Percentiles rank a stretch among this genome's conserved stretches.
These are phyloP conservation scores for Fusarium sp. DNA, from an alignment of 2,329 filamentous ascomycete species.

Conservation along the genomic window DNA sequence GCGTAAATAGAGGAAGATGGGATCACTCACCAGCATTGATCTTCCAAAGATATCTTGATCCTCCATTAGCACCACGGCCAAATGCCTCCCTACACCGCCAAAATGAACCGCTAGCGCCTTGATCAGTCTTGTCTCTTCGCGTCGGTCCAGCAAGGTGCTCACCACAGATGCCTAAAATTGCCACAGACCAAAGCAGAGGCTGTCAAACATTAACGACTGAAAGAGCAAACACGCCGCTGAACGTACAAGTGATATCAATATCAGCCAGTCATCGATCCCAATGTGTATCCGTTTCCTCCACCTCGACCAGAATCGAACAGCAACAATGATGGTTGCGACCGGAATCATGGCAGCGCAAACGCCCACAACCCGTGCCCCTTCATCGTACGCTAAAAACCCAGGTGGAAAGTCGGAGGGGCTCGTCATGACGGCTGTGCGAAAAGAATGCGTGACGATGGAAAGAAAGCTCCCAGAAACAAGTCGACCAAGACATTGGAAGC, in stretches of 20 bases:
- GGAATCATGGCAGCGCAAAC: not conserved
- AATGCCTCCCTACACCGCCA: constrained; percentile 1
- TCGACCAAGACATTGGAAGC: not conserved
- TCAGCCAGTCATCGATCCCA: constrained; percentile 1
- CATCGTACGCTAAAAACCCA: not conserved
- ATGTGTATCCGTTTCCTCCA: not conserved
- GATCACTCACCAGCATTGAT: not conserved
- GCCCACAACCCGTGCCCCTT: not conserved
- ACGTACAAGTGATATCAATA: not conserved
- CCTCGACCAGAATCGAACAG: not conserved
- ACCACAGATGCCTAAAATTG: not conserved
- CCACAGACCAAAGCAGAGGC: not conserved
- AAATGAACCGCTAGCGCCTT: not conserved
- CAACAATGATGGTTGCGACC: not conserved
- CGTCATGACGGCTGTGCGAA: not conserved
- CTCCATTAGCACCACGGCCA: constrained; percentile 7
- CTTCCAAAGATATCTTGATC: not conserved
- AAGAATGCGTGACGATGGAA: not conserved
- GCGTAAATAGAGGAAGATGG: fast-evolving
- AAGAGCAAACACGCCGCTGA: too few relatives aligned
- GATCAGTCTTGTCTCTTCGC: not conserved
- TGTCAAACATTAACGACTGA: not conserved
- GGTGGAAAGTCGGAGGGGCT: not conserved
- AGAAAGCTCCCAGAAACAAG: not conserved
- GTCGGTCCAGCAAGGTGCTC: not conserved